These are phyloP conservation scores for Nidularia sp. DNA, from an alignment of 768 basidiomycete genomes.

Conservation along the genomic window DNA sequence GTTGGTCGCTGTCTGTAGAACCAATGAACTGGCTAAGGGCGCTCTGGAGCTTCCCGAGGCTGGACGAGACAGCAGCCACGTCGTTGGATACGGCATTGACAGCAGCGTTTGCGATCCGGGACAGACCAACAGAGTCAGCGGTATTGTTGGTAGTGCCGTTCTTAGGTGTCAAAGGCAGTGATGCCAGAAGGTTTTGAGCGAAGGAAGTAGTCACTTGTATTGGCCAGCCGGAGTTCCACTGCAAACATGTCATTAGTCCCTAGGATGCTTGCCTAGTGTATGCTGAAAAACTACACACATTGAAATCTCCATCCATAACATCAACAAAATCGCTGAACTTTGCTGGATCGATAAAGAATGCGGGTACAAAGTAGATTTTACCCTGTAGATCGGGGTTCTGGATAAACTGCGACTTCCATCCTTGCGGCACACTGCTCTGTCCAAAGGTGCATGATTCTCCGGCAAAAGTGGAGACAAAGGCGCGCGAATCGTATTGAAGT, in stretches of 20 bases:
- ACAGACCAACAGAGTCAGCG: conserved; percentile 1
- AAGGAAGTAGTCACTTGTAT: conserved; percentile 46
- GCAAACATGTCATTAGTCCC: conserved; percentile 7
- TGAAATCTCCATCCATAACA: conserved; percentile 57
- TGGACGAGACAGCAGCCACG: conserved; percentile 11
- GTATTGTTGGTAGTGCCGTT: not conserved
- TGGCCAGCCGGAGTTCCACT: conserved; percentile 87
- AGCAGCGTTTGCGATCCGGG: conserved; percentile 9
- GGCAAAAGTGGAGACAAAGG: conserved; percentile 68
- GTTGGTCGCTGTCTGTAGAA: conserved; percentile 45
- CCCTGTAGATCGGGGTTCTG: conserved; percentile 40
- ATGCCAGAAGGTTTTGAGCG: conserved; percentile 24
- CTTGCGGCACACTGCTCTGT: conserved; percentile 40
- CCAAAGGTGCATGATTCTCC: conserved; percentile 72
- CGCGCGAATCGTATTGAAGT: conserved; percentile 35
- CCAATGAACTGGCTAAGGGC: conserved; percentile 38
- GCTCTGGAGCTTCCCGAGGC: conserved; percentile 18
- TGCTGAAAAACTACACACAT: conserved; percentile 30
- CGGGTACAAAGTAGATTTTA: conserved; percentile 60
- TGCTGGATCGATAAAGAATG: conserved; percentile 61
- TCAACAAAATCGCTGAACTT: conserved; percentile 39
- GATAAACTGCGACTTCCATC: conserved; percentile 56
- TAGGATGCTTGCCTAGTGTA: not conserved
- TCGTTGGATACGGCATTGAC: conserved; percentile 9
- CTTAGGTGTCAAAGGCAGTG: conserved; percentile 3